Evolutionary conservation across 2,329 filamentous ascomycete genomes (phyloP), one percentile per base, ranked within the genome.

Genomic region (Ophiocordyceps unilateralis): DNA sequence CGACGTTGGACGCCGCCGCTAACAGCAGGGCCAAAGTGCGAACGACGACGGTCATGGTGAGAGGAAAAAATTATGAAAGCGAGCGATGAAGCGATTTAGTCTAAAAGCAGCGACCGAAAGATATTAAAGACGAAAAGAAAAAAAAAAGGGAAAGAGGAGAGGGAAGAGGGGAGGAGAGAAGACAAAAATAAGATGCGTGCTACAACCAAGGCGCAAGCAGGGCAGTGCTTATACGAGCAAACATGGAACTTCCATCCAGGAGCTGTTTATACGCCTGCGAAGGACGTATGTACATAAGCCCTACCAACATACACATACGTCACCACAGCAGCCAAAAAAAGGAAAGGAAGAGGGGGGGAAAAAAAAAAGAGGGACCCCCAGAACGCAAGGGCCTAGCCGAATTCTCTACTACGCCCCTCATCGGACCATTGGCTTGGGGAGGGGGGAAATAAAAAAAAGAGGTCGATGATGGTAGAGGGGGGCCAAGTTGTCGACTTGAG

Each of bases 181-280:
- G 30, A 34, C 12, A 20, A 24, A 43, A 15, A 46, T 41, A 34
- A 49, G 41, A 39, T n/a, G 39, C 45, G 26, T 40, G 21, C 32
- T 48, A 45, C 39, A 40, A 12, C 5, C 8, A 34, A 17, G 30
- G 30, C 30, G 30, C 30, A n/a, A n/a, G n/a, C n/a, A n/a, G n/a
- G n/a, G n/a, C n/a, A n/a, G n/a, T n/a, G n/a, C n/a, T n/a, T n/a
- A n/a, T n/a, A n/a, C n/a, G n/a, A n/a, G n/a, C n/a, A n/a, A n/a
- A n/a, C n/a, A n/a, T n/a, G n/a, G 23, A 26, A 11, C 23, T 26
- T 26, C 23, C 23, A n/a, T n/a, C n/a, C n/a, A n/a, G n/a, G n/a
- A n/a, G n/a, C n/a, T n/a, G n/a, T n/a, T n/a, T n/a, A n/a, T n/a
- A n/a, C n/a, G n/a, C n/a, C n/a, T n/a, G n/a, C n/a, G n/a, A n/a